Evolutionary conservation across 2,329 filamentous ascomycete species (phyloP), one percentile per base, ranked within the genome.

Genomic region (Simplicillium sp.): DNA sequence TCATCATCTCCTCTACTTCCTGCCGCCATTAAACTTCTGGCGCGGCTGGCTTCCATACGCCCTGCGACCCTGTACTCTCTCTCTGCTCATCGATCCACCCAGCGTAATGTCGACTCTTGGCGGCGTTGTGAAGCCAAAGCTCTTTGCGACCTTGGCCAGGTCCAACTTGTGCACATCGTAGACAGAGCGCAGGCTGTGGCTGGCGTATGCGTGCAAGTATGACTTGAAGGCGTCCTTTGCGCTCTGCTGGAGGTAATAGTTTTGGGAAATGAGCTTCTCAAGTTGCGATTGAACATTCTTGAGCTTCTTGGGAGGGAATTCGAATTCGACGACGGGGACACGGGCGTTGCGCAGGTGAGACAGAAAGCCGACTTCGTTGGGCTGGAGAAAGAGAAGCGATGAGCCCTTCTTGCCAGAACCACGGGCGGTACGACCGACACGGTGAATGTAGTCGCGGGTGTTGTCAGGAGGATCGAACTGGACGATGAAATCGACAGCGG

Each of bases 381-480:
- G 92, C 61, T 95, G 84, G 47, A 98, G 70, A 70, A 98, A 96
- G 70, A 98, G 84, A 51, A 98, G 70, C 51, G 84, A 90, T 52
- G 87, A 82, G 20, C 92, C 92, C 64, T 87, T 94, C 56, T 76
- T 80, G 58, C 86, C 82, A 44, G 80, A 73, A 39, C 89, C 90
- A 64, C 92, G 76, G 0, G 92, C 92, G 3, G 92, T 98, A 54
- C 92, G 87, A 51, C 92, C 92, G 13, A 97, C 92, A 44, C 92
- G 85, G 70, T 98, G 92, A 54, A 95, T 94, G 65, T 97, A 94
- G 60, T 92, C 85, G 51, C 84, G 74, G 16, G 87, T 84, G 59
- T 94, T 87, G 71, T 95, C 88, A 3, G 89, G 88, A 11, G 89
- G 90, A 52, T 96, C 92, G 55, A 94, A 95, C 62, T 97, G 89